Percentiles rank a stretch among this genome's conserved stretches.
Evolutionary conservation across 306 rosid genomes (phyloP).

Genomic region (Prunus mira): DNA sequence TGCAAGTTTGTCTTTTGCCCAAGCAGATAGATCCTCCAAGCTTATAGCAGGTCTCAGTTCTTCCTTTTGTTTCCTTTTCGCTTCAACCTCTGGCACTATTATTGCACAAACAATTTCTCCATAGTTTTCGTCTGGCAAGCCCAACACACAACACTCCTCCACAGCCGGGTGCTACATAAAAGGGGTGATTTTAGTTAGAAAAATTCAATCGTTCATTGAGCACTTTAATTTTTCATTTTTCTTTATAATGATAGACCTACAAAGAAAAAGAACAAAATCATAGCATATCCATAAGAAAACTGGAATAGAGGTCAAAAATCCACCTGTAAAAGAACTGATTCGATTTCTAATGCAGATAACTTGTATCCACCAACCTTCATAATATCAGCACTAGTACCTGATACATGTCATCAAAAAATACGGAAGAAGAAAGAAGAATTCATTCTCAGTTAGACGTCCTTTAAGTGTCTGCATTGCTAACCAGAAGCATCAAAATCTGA

Average conservation of each 20-base stretch:
- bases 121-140: constrained; percentile 74
- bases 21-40: constrained; percentile 59
- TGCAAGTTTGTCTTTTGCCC: constrained; percentile 88
- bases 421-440: not conserved
- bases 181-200: constrained; percentile 15
- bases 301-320: constrained; percentile 12
- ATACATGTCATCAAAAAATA: constrained; percentile 20
- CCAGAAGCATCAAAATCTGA: not conserved
- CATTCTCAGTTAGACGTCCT: not conserved
- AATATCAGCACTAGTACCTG: constrained; percentile 86
- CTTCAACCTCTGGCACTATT: constrained; percentile 48
- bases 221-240: not conserved
- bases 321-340: constrained; percentile 81
- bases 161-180: constrained; percentile 69
- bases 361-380: constrained; percentile 96
- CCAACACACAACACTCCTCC: constrained; percentile 86
- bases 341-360: constrained; percentile 87
- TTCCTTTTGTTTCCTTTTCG: constrained; percentile 43
- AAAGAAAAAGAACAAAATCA: not conserved
- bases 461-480: not conserved
- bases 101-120: constrained; percentile 84
- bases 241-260: not conserved
- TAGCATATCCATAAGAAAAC: not conserved
- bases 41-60: constrained; percentile 52
- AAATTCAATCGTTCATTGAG: not conserved